phyloP scores from a whole-genome alignment of 208 protist species.

The Acanthamoeba rhysodes region DNA sequence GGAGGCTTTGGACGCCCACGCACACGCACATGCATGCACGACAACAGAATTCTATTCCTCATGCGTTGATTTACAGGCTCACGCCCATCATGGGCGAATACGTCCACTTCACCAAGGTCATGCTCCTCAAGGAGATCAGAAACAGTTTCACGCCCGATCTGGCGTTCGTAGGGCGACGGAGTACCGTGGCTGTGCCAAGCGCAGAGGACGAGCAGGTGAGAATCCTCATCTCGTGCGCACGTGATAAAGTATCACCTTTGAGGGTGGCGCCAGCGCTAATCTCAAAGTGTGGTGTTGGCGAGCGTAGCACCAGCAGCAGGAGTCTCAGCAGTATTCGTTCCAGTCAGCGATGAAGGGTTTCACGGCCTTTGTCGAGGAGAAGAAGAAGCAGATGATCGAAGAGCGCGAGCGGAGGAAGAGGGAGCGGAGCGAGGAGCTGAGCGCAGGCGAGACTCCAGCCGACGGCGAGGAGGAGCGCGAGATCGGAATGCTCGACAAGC shows the following conservation, averaged over 20 bases:
- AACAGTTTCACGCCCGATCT: constrained; percentile 31
- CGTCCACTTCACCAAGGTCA: constrained; percentile 44
- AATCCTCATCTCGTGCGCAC: background rate
- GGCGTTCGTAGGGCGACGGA: constrained; percentile 15
- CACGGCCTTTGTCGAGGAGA: constrained; percentile 17
- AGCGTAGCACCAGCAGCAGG: background rate
- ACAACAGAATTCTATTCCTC: background rate
- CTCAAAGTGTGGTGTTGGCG: background rate
- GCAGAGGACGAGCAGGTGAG: constrained; percentile 20
- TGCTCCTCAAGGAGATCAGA: constrained; percentile 34
- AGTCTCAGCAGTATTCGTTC: constrained; percentile 17
- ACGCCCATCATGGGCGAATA: constrained; percentile 67
- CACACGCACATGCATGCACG: background rate
- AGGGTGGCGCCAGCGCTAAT: background rate
- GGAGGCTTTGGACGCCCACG: background rate
- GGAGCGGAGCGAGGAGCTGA: background rate
- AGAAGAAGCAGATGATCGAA: constrained; percentile 12
- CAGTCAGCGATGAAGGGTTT: constrained; percentile 57
- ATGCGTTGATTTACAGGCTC: background rate
- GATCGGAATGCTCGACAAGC: constrained; percentile 47
- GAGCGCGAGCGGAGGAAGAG: background rate
- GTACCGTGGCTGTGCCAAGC: background rate
- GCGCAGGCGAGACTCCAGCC: background rate
- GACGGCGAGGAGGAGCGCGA: background rate
- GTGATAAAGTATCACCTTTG: background rate